phyloP scores from a whole-genome alignment of 371 early-diverging fungal species.

The Rhizopus microsporus region DNA sequence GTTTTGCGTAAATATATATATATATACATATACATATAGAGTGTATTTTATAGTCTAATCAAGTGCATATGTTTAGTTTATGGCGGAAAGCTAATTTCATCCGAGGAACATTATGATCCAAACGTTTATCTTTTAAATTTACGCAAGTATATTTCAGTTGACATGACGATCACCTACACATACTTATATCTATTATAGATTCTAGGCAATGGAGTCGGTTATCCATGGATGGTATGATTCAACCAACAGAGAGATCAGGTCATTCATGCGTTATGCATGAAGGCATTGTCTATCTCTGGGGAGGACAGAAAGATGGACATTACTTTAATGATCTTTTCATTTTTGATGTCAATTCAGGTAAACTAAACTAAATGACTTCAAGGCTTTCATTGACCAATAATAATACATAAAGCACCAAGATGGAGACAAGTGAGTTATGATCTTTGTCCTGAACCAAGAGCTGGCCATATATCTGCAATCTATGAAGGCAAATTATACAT shows the following conservation, averaged over 20 bases:
- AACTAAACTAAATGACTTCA: background rate
- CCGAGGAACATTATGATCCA: conserved; percentile 47
- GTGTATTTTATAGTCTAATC: background rate
- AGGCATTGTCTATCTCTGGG: conserved; percentile 70
- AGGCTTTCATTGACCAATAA: background rate
- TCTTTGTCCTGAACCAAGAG: conserved; percentile 53
- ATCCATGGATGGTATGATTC: conserved; percentile 51
- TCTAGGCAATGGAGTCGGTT: conserved; percentile 58
- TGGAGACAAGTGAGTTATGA: conserved; percentile 57
- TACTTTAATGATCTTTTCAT: conserved; percentile 70
- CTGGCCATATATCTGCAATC: conserved; percentile 61
- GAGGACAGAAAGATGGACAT: conserved; percentile 69
- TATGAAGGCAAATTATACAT: conserved; percentile 63
- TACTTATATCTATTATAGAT: conserved; percentile 17
- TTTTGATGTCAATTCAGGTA: conserved; percentile 68
- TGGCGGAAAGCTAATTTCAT: conserved; percentile 44
- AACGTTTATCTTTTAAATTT: conserved; percentile 45
- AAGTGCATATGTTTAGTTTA: conserved; percentile 29
- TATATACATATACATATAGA: background rate
- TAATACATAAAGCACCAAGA: conserved; percentile 26
- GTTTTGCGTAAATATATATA: conserved; percentile 33
- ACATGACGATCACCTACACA: background rate
- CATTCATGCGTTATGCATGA: conserved; percentile 67
- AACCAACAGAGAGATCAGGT: conserved; percentile 67
- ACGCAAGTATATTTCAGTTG: conserved; percentile 28